Conservation (phyloP, 2,329 filamentous ascomycete genomes). For the Cladosporium phlei region DNA sequence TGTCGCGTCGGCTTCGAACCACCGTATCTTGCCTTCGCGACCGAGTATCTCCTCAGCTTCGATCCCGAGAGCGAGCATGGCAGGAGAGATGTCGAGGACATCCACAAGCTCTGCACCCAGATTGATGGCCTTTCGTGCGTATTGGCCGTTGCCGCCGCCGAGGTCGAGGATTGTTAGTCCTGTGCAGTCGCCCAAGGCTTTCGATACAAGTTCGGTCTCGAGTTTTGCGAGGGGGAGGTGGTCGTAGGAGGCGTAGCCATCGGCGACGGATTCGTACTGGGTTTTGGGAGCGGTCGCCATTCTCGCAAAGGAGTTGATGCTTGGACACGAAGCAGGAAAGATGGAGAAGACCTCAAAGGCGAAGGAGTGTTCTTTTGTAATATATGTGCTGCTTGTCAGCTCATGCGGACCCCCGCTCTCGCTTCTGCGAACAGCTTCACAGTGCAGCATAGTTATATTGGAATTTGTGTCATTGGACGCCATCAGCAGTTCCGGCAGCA, state of each 20-base stretch:
- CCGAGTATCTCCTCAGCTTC: slow-evolving; percentile 13
- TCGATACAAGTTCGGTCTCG: slow-evolving; percentile 13
- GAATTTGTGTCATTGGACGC: no score
- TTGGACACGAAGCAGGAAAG: no score
- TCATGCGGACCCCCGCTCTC: slow-evolving; percentile 9
- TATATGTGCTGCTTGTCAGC: not conserved
- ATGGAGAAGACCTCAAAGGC: not conserved
- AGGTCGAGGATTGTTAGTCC: slow-evolving; percentile 15
- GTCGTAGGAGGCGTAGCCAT: slow-evolving; percentile 9
- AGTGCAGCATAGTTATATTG: no score
- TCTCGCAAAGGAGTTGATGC: no score
- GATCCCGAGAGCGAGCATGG: slow-evolving; percentile 16
- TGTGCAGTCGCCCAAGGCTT: slow-evolving; percentile 17
- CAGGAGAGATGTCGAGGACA: slow-evolving; percentile 14
- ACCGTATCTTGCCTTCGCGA: slow-evolving; percentile 12
- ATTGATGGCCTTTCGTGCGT: slow-evolving; percentile 17
- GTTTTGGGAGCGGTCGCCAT: slow-evolving; percentile 1
- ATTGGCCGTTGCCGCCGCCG: slow-evolving; percentile 17
- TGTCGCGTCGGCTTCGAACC: slow-evolving; percentile 16
- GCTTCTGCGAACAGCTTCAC: slow-evolving; percentile 3
- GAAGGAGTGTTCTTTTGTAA: no score
- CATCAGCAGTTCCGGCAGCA: no score
- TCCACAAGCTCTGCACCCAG: slow-evolving; percentile 16
- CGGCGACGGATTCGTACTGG: slow-evolving; percentile 16
- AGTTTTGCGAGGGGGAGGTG: slow-evolving; percentile 15